Conservation (phyloP, 2,329 filamentous ascomycete genomes). For the Pseudogymnoascus pannorum region DNA sequence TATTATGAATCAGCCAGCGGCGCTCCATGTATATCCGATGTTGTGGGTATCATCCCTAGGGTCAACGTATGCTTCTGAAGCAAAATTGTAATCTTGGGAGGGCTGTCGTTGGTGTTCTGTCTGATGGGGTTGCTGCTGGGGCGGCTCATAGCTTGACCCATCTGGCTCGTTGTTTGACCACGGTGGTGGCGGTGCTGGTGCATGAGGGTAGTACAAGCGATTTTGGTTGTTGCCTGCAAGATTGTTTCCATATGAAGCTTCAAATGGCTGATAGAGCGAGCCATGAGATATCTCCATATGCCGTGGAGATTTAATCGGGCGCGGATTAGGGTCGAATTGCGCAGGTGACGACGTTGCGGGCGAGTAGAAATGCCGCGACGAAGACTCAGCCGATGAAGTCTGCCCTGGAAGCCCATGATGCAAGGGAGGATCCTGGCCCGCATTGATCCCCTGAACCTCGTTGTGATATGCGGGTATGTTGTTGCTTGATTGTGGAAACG, state of each 20-base stretch:
- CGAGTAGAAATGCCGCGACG: conserved; percentile 6
- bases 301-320: conserved; percentile 28
- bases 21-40: conserved; percentile 4
- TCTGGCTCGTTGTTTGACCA: background rate
- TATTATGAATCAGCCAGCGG: background rate
- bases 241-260: background rate
- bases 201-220: conserved; percentile 4
- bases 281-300: conserved; percentile 14
- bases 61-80: background rate
- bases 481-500: background rate
- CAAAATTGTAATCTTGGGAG: conserved; percentile 2
- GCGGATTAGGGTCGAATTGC: conserved; percentile 24
- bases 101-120: background rate
- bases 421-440: background rate
- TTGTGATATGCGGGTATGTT: conserved; percentile 12
- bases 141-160: background rate
- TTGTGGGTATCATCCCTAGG: background rate
- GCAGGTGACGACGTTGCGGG: background rate
- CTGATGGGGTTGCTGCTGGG: background rate
- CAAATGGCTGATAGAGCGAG: background rate
- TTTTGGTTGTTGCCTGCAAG: background rate
- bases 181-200: background rate
- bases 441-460: conserved; percentile 14
- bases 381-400: background rate
- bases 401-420: background rate